phyloP scores from a whole-genome alignment of 179 eudicot species.

The Heliamphora pulchella region DNA sequence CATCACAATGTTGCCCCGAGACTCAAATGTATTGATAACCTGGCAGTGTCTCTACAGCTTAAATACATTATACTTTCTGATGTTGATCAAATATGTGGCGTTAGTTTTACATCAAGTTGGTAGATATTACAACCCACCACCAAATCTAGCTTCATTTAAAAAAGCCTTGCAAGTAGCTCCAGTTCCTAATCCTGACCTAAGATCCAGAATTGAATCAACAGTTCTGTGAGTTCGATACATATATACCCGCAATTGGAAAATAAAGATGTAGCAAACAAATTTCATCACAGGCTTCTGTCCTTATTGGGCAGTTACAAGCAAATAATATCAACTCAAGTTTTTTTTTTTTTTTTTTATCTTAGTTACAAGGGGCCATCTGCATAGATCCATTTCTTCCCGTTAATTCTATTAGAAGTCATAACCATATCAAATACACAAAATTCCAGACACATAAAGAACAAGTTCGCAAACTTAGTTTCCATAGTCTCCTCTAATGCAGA shows the following conservation, averaged over 20 bases:
- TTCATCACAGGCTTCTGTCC: not conserved
- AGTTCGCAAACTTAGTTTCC: too few species aligned
- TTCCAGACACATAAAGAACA: too few species aligned
- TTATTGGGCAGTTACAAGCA: not conserved
- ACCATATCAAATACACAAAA: too few species aligned
- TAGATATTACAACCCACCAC: not conserved
- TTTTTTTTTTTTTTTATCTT: too few species aligned
- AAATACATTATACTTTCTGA: not conserved
- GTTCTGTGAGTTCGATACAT: too few species aligned
- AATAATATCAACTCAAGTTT: too few species aligned
- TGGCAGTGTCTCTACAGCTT: not conserved
- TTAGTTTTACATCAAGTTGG: not conserved
- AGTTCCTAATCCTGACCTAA: not conserved
- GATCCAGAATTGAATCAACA: too few species aligned
- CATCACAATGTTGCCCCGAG: not conserved
- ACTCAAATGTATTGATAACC: not conserved
- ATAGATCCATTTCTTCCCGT: too few species aligned
- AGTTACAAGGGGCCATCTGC: too few species aligned
- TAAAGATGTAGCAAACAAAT: not conserved
- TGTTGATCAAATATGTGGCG: not conserved
- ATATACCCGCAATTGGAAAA: not conserved
- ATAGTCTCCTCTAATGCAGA: too few species aligned
- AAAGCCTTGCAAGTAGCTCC: not conserved
- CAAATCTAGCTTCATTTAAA: not conserved
- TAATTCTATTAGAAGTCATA: too few species aligned